These are phyloP conservation scores for Leccinum truebloodii DNA, from an alignment of 768 basidiomycete species.

Conservation along the genomic window DNA sequence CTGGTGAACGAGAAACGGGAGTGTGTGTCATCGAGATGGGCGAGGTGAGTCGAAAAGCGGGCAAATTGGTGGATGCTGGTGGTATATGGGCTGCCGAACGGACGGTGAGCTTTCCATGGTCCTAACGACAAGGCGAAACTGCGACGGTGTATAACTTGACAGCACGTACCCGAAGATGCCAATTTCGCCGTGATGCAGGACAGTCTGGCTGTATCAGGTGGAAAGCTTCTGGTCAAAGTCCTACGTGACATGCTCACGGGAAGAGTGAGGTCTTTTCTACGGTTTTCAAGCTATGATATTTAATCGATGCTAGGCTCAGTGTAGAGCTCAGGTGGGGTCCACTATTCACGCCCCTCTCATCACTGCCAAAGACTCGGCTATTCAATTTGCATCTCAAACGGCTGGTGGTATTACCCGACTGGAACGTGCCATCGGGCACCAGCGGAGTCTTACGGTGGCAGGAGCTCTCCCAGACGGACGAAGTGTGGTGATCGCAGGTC, in stretches of 20 bases:
- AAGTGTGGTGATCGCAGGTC: conserved; percentile 23
- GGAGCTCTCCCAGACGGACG: conserved; percentile 30
- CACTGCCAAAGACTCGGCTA: conserved; percentile 14
- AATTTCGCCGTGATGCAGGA: conserved; percentile 60
- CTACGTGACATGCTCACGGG: conserved; percentile 63
- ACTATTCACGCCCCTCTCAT: conserved; percentile 50
- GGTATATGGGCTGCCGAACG: conserved; percentile 56
- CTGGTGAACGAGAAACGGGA: conserved; percentile 67
- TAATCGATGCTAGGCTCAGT: conserved; percentile 42
- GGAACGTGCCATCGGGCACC: conserved; percentile 31
- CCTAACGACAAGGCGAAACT: neutral
- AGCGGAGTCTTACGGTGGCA: conserved; percentile 26
- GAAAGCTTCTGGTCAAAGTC: conserved; percentile 67
- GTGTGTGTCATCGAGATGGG: conserved; percentile 82
- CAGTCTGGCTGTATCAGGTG: conserved; percentile 63
- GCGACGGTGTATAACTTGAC: neutral
- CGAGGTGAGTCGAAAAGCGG: conserved; percentile 50
- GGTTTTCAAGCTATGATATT: neutral
- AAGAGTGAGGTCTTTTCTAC: conserved; percentile 39
- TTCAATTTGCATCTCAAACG: conserved; percentile 25
- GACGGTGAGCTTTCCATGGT: conserved; percentile 35
- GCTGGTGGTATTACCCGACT: conserved; percentile 20
- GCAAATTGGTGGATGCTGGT: conserved; percentile 70
- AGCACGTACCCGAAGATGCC: conserved; percentile 55
- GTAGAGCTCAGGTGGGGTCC: conserved; percentile 45